Base-by-base conservation (phyloP, 805 yeast species). In the Saccharomyces paradoxus region DNA sequence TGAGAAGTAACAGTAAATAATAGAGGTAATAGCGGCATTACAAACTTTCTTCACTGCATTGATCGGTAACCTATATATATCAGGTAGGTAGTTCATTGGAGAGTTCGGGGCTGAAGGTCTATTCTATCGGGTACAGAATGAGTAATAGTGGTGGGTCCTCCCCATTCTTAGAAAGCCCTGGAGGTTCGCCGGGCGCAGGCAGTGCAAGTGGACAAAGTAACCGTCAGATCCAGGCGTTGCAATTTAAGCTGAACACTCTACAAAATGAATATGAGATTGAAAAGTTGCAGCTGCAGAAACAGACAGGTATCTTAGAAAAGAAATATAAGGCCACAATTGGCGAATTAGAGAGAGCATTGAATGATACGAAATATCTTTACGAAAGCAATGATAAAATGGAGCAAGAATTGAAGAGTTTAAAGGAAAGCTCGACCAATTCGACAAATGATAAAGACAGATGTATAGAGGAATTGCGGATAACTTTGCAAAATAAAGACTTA, bases 211-310 rank as follows among this genome's bases (percentile, higher is more conserved):
- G 24, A 12, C 57, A 53, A 31, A 61, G 54, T 30, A 63, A 62
- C 37, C 61, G 64, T 6, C 68, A 69, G 47, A 54, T 68, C 0
- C 58, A 65, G 48, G 51, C 67, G 7, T 62, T 74, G 54, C 70
- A 69, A 49, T 79, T 68, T 62, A 73, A 73, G 55, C 61, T 73
- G 41, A 67, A 67, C 12, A 68, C 73, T 7, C 55, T 74, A 32
- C 71, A 71, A 52, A 71, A 71, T 53, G 76, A 77, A 48, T 64
- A 74, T 46, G 77, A 77, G 46, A 58, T 67, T 17, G 65, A 61
- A 30, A 54, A 52, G 30, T 48, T 68, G 28, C 60, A 65, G 28
- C 26, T 60, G 49, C 64, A 66, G 32, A 58, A 65, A 37, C 60
- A 67, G 41, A 37, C 55, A 4, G 60, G 59, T 46, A 49, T 60